Evolutionary conservation across 495 filamentous ascomycete species (phyloP).

Genomic region (Haplographium delicatum): DNA sequence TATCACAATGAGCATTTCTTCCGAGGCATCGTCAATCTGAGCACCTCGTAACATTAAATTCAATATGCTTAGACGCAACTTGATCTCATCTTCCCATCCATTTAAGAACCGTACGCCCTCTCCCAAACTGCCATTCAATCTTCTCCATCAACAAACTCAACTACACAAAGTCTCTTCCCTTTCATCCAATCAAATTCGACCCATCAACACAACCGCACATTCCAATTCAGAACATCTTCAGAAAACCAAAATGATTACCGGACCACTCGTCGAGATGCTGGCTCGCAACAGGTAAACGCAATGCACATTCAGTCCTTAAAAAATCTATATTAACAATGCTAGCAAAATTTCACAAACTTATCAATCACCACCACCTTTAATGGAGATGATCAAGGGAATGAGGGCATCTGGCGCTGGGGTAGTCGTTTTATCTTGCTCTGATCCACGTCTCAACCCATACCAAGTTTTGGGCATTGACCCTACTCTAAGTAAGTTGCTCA

Average conservation of each 20-base stretch:
- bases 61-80: not conserved
- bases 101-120: too few species aligned
- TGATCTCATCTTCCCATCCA: not conserved
- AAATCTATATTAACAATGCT: not conserved
- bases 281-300: conserved; percentile 18
- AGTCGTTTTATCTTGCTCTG: conserved; percentile 25
- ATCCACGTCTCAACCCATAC: conserved; percentile 30
- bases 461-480: conserved; percentile 29
- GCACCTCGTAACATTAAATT: not conserved
- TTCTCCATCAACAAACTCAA: not conserved
- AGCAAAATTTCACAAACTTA: conserved; percentile 14
- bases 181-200: not conserved
- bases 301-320: not conserved
- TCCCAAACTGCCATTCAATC: not conserved
- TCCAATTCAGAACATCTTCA: not conserved
- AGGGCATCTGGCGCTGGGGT: conserved; percentile 9
- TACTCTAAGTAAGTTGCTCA: conserved; percentile 14
- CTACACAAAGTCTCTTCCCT: not conserved
- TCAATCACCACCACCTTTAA: conserved; percentile 3
- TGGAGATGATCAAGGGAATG: conserved; percentile 9
- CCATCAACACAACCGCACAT: not conserved
- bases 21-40: too few species aligned
- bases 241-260: conserved; percentile 11
- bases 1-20: too few species aligned
- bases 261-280: conserved; percentile 15